A percentile compares a stretch with the other conserved stretches of the same genome.
These are phyloP conservation scores for Alloascoidea africana DNA, from an alignment of 805 yeast species.

Conservation along the genomic window DNA sequence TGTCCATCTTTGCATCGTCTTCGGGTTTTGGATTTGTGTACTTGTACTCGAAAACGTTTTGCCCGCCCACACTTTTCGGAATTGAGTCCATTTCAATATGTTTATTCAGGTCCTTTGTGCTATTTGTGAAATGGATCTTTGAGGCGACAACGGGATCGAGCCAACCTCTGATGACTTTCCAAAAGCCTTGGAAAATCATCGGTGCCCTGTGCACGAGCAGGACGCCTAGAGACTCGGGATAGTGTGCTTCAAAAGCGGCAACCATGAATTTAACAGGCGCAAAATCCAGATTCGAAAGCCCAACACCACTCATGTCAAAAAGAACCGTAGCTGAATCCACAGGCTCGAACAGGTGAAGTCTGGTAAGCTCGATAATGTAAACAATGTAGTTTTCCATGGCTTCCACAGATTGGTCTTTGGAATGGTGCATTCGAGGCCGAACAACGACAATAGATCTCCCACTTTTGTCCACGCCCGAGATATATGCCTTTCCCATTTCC, in stretches of 20 bases:
- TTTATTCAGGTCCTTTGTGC: conserved; percentile 46
- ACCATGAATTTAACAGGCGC: conserved; percentile 81
- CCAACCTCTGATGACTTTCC: conserved; percentile 91
- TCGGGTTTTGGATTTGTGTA: conserved; percentile 48
- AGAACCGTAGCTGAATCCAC: conserved; percentile 70
- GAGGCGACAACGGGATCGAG: conserved; percentile 92
- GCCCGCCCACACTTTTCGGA: conserved; percentile 67
- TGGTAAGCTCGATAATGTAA: conserved; percentile 65
- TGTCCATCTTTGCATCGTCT: conserved; percentile 32
- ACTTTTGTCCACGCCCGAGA: conserved; percentile 58
- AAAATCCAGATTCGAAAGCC: conserved; percentile 88
- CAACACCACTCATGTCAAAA: conserved; percentile 77
- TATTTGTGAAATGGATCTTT: conserved; percentile 73
- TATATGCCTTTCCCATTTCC: conserved; percentile 51
- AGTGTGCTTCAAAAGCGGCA: conserved; percentile 85
- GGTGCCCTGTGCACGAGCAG: conserved; percentile 89
- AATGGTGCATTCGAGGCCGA: conserved; percentile 63
- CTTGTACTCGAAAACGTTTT: conserved; percentile 36
- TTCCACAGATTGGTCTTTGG: conserved; percentile 49
- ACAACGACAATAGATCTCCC: conserved; percentile 73
- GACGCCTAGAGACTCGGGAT: conserved; percentile 84
- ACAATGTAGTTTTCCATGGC: conserved; percentile 69
- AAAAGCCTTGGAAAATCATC: conserved; percentile 89
- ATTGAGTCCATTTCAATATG: conserved; percentile 44
- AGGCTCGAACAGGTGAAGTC: conserved; percentile 60